Conservation (phyloP, 495 filamentous ascomycete species). For the Cetradonia linearis region DNA sequence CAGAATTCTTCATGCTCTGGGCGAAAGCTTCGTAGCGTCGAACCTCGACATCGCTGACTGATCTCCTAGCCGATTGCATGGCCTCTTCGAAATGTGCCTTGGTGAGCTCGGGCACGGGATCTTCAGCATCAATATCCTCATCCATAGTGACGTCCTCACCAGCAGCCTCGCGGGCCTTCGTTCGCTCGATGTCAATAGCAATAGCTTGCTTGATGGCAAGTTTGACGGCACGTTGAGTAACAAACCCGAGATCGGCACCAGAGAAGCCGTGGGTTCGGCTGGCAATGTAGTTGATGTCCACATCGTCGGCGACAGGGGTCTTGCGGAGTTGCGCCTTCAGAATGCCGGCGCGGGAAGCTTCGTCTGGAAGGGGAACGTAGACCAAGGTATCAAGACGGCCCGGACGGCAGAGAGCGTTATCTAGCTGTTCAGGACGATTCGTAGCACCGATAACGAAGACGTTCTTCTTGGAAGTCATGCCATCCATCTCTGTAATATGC, state of each 20-base stretch:
- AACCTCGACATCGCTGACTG: constrained; percentile 93
- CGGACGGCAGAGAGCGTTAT: constrained; percentile 93
- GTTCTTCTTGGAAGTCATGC: constrained; percentile 99
- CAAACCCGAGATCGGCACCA: constrained; percentile 97
- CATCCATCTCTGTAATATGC: constrained; percentile 75
- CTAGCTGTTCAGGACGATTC: constrained; percentile 96
- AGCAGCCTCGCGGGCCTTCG: constrained; percentile 77
- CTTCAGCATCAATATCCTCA: constrained; percentile 68
- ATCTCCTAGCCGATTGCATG: constrained; percentile 85
- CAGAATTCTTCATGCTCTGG: constrained; percentile 96
- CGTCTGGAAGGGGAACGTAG: constrained; percentile 92
- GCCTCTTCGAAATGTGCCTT: constrained; percentile 97
- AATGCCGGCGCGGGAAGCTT: constrained; percentile 75
- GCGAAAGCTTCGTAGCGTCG: constrained; percentile 96
- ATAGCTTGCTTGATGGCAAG: constrained; percentile 99
- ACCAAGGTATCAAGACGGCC: constrained; percentile 97
- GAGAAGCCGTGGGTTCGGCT: constrained; percentile 98
- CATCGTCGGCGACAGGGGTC: constrained; percentile 81
- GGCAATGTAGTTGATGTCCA: constrained; percentile 84
- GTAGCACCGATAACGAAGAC: constrained; percentile 99
- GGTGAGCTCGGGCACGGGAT: constrained; percentile 93
- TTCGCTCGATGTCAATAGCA: constrained; percentile 71
- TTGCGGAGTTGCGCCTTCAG: constrained; percentile 96
- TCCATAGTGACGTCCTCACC: constrained; percentile 73
- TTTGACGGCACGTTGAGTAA: constrained; percentile 98